phyloP scores from a whole-genome alignment of 129 eudicot species.

The Tagetes patula region DNA sequence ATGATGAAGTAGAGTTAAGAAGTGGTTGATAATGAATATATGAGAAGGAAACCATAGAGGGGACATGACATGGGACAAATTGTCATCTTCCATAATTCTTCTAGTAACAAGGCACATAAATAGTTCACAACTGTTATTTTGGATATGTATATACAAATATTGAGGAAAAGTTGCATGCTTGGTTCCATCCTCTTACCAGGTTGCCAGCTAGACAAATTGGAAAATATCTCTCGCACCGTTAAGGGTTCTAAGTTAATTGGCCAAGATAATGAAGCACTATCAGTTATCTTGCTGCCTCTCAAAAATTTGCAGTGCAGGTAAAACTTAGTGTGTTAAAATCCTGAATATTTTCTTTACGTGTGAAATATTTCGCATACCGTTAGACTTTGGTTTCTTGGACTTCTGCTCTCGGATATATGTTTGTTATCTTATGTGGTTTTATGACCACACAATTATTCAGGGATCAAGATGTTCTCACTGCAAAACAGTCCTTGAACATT shows the following conservation, averaged over 20 bases:
- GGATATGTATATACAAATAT: too few species aligned
- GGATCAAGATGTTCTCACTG: slow-evolving; percentile 58
- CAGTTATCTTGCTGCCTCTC: slow-evolving; percentile 68
- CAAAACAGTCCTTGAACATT: slow-evolving; percentile 75
- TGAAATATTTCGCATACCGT: not conserved
- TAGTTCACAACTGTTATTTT: too few species aligned
- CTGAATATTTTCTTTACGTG: not conserved
- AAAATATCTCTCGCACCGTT: slow-evolving; percentile 71
- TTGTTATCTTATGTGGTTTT: slow-evolving; percentile 2
- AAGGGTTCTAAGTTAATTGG: slow-evolving; percentile 85
- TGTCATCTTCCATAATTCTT: too few species aligned
- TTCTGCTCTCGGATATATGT: not conserved
- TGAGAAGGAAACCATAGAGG: too few species aligned
- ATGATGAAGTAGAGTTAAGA: too few species aligned
- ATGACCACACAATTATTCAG: slow-evolving; percentile 36
- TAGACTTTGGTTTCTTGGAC: not conserved
- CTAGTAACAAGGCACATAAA: too few species aligned
- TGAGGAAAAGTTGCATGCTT: too few species aligned
- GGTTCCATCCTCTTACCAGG: too few species aligned
- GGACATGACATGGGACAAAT: not conserved
- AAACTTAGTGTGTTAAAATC: not conserved
- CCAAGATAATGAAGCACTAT: slow-evolving; percentile 78
- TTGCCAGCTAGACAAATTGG: slow-evolving; percentile 43
- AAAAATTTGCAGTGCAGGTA: slow-evolving; percentile 64
- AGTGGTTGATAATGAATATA: too few species aligned